Percentiles rank a stretch among this genome's conserved stretches.
phyloP scores from a whole-genome alignment of 768 basidiomycete species.

The Boletus rubropictus region DNA sequence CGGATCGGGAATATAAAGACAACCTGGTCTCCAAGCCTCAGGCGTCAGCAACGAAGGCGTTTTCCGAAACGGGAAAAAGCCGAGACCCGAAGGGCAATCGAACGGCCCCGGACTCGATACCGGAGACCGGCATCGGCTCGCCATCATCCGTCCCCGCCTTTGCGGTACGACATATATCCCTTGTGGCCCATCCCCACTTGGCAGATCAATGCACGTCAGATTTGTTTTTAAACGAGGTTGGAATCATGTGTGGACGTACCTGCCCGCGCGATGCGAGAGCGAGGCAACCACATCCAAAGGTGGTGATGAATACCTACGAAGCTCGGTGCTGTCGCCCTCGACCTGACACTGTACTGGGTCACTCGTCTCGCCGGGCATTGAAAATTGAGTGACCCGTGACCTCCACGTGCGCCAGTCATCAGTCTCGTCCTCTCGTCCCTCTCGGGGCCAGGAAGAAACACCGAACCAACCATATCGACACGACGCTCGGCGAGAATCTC shows the following conservation, averaged over 20 bases:
- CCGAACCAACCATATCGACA: not conserved
- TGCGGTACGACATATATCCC: slow-evolving; percentile 19
- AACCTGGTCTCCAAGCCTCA: slow-evolving; percentile 9
- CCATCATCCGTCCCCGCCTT: slow-evolving; percentile 2
- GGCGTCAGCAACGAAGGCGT: slow-evolving; percentile 9
- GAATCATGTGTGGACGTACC: not conserved
- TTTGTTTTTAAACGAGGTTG: not conserved
- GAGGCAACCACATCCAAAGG: not conserved
- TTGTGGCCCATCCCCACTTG: slow-evolving; percentile 1
- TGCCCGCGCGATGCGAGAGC: not conserved
- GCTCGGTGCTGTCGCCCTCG: not conserved
- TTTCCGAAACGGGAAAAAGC: slow-evolving; percentile 7
- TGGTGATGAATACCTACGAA: slow-evolving; percentile 7
- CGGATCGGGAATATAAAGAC: slow-evolving; percentile 10
- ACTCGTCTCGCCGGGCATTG: not conserved
- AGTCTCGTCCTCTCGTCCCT: slow-evolving; percentile 3
- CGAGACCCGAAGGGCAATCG: not conserved
- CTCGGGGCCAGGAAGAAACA: not conserved
- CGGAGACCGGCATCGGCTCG: not conserved
- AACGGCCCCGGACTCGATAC: not conserved
- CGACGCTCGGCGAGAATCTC: not conserved
- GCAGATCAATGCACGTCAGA: not conserved
- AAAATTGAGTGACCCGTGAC: not conserved
- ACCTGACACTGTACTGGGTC: not conserved
- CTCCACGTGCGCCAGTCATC: slow-evolving; percentile 12